Conservation (phyloP, 345 rosid genomes). For the Jatropha curcas region DNA sequence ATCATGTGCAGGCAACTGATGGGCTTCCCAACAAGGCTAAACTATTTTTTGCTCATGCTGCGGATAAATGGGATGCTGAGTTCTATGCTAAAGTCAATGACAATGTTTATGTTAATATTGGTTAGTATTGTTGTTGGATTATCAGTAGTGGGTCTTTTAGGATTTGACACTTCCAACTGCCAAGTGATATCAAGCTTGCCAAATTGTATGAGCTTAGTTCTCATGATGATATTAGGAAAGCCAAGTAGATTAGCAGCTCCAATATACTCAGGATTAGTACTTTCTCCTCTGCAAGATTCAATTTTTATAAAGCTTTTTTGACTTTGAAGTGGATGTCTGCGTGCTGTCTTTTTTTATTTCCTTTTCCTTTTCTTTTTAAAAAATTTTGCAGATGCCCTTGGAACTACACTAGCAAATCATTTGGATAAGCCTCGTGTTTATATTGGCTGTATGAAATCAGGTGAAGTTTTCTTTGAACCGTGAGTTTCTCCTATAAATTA, state of each 20-base stretch:
- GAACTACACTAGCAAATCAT: slow-evolving; percentile 66
- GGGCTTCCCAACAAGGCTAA: slow-evolving; percentile 52
- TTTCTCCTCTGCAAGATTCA: not conserved
- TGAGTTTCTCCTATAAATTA: slow-evolving; percentile 36
- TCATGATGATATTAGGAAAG: not conserved
- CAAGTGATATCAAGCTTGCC: not conserved
- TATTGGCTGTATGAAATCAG: slow-evolving; percentile 93
- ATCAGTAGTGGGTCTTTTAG: not conserved
- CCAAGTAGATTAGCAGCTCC: not conserved
- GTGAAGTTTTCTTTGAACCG: slow-evolving; percentile 74
- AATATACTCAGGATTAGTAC: not conserved
- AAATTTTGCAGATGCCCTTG: slow-evolving; percentile 62
- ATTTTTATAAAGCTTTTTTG: too few relatives aligned
- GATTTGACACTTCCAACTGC: not conserved
- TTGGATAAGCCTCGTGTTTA: slow-evolving; percentile 64
- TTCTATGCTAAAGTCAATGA: slow-evolving; percentile 75
- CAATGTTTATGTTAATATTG: slow-evolving; percentile 68
- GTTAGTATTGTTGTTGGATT: slow-evolving; percentile 24
- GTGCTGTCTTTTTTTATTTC: not conserved
- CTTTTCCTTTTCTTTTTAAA: too few relatives aligned
- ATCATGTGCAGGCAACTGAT: slow-evolving; percentile 57
- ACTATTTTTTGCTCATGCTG: slow-evolving; percentile 48
- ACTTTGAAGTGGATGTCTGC: not conserved
- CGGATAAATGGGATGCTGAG: slow-evolving; percentile 70
- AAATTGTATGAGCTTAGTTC: not conserved